Evolutionary conservation across 1,284 basidiomycete species (phyloP), one percentile per base, ranked within the genome.

Genomic region (Ustilago lituana): DNA sequence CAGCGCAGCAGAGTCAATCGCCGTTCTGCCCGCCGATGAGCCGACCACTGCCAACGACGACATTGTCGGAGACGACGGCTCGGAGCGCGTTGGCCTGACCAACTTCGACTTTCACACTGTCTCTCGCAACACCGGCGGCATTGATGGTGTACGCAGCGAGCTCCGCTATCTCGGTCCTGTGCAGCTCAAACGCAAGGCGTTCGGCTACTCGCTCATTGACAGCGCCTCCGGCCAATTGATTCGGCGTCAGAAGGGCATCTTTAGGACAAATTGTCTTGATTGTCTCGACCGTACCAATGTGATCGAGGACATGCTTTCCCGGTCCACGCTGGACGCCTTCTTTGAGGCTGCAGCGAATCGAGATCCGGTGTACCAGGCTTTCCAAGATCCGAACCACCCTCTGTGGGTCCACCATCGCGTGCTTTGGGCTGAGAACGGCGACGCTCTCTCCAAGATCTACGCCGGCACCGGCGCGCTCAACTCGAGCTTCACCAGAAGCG

Each of bases 201-300:
- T 92, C 78, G 93, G 92, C 1, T 97, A 92, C 84, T 91, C 90
- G 1, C 60, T 79, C 33, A 77, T 46, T 20, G 69, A 72, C 95
- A 29, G 85, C 86, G 63, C 85, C 89, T 24, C 86, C 88, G 55
- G 58, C 8, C 27, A 49, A 7, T 12, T 74, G 19, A 23, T 67
- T 12, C 31, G 58, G 20, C 49, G 50, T 7, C 96, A 99, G 80
- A 88, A 88, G 51, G 96, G 96, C 5, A 88, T 93, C 9, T 97
- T 98, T 82, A 86, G 96, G 49, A 91, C 90, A 12, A 99, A 99
- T 79, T 99, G 95, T 81, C 85, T 98, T 44, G 95, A 98, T 82
- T 97, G 94, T 82, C 85, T 98, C 64, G 95, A 98, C 80, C 89
- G 96, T 33, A 99, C 96, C n/a, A 99, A 99, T 81, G 96, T 96